These are phyloP conservation scores for Ceratocystis colombiana DNA, from an alignment of 2,329 filamentous ascomycete genomes.

Conservation along the genomic window DNA sequence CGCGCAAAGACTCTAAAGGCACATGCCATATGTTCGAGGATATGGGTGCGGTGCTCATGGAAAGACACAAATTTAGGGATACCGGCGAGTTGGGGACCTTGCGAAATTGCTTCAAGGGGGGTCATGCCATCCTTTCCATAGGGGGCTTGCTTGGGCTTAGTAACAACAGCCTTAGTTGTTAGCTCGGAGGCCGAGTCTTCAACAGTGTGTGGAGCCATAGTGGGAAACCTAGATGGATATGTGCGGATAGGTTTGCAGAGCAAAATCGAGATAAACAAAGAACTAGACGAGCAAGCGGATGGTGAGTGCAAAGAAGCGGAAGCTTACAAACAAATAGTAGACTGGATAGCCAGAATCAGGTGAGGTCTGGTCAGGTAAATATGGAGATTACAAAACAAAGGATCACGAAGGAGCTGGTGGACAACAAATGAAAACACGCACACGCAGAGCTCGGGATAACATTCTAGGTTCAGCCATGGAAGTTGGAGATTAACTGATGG, in stretches of 20 bases:
- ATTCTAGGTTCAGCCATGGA: too few relatives aligned
- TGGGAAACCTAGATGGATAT: neutral
- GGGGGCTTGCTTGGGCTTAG: constrained; percentile 1
- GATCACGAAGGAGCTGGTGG: too few relatives aligned
- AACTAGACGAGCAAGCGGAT: too few relatives aligned
- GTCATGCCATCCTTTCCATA: constrained; percentile 22
- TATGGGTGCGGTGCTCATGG: constrained; percentile 32
- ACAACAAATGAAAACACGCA: too few relatives aligned
- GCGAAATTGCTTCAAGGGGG: constrained; percentile 22
- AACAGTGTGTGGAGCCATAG: constrained; percentile 1
- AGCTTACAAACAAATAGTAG: too few relatives aligned
- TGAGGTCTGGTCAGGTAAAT: too few relatives aligned
- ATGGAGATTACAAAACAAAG: too few relatives aligned
- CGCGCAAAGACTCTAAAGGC: constrained; percentile 42
- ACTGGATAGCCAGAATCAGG: too few relatives aligned
- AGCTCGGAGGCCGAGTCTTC: neutral
- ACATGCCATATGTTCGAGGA: constrained; percentile 37
- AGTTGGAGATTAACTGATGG: too few relatives aligned
- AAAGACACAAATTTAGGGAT: constrained; percentile 24
- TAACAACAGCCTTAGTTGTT: neutral
- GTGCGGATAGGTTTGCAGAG: neutral
- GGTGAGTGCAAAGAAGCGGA: too few relatives aligned
- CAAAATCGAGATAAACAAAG: too few relatives aligned
- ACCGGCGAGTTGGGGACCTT: constrained; percentile 19
- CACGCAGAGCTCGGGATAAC: too few relatives aligned